phyloP scores from a whole-genome alignment of 31 red algal genomes.

The Odonthalia washingtoniensis region DNA sequence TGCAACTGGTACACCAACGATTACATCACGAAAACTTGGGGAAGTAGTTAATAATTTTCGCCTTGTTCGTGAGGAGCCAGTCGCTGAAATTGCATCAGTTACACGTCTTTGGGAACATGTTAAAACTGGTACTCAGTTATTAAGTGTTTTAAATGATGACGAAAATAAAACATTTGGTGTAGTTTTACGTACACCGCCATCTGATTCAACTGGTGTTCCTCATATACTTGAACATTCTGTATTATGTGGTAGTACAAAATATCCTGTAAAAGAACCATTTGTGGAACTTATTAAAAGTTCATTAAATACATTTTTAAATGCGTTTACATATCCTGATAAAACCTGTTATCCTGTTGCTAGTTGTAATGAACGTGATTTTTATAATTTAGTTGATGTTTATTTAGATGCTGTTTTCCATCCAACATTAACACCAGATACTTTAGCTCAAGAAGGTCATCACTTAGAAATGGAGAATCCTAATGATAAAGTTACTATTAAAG shows the following conservation, averaged over 20 bases:
- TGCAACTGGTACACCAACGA: conserved; percentile 14
- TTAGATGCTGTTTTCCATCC: conserved; percentile 98
- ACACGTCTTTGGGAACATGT: conserved; percentile 85
- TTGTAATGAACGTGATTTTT: conserved; percentile 96
- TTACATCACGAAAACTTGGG: conserved; percentile 62
- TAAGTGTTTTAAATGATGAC: conserved; percentile 89
- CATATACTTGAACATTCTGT: conserved; percentile 99
- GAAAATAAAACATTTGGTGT: conserved; percentile 99
- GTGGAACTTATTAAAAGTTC: conserved; percentile 96
- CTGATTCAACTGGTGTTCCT: conserved; percentile 89
- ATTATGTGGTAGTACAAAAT: conserved; percentile 94
- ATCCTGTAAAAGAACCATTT: conserved; percentile 99
- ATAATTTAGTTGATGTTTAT: conserved; percentile 99
- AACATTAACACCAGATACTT: conserved; percentile 88
- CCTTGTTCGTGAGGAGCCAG: conserved; percentile 81
- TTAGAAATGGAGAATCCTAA: conserved; percentile 71
- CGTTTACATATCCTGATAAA: conserved; percentile 96
- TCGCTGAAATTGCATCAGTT: conserved; percentile 77
- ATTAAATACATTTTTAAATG: conserved; percentile 97
- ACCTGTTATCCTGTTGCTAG: conserved; percentile 97
- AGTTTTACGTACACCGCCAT: conserved; percentile 93
- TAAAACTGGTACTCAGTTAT: conserved; percentile 81
- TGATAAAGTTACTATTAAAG: conserved; percentile 78
- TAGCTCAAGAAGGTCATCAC: conserved; percentile 97
- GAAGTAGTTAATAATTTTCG: conserved; percentile 75